Percentiles rank a stretch among this genome's conserved stretches.
These are phyloP conservation scores for Penicillium brasilianum DNA, from an alignment of 2,329 filamentous ascomycete genomes.

Conservation along the genomic window DNA sequence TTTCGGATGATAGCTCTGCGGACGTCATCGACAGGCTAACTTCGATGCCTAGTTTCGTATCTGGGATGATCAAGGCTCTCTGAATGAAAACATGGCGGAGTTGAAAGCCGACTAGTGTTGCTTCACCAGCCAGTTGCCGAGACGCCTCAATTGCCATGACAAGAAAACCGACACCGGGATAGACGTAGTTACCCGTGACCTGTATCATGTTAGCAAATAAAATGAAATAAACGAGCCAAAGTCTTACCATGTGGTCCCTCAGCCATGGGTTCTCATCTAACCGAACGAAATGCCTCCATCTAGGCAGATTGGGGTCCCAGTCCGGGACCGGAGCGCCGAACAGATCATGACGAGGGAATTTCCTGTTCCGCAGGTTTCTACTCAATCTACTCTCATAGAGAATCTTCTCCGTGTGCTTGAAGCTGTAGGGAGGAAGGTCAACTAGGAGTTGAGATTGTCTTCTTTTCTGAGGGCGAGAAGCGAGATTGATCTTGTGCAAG, in stretches of 20 bases:
- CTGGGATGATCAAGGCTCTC: constrained; percentile 37
- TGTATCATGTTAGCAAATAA: constrained; percentile 10
- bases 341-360: constrained; percentile 37
- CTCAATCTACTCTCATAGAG: constrained; percentile 37
- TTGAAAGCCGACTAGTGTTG: constrained; percentile 21
- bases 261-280: constrained; percentile 40
- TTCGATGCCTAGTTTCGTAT: constrained; percentile 40
- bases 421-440: constrained; percentile 36
- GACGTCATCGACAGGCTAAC: constrained; percentile 33
- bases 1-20: constrained; percentile 29
- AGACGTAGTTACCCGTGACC: constrained; percentile 31
- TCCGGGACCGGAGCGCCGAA: constrained; percentile 38
- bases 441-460: constrained; percentile 25
- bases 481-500: constrained; percentile 33
- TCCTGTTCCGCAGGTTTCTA: constrained; percentile 33
- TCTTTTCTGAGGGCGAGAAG: neutral
- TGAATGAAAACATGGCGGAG: constrained; percentile 35
- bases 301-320: constrained; percentile 34
- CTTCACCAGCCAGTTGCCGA: constrained; percentile 28
- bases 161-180: constrained; percentile 37
- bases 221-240: accelerated
- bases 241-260: constrained; percentile 34
- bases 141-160: constrained; percentile 39
- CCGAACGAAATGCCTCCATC: constrained; percentile 39
- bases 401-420: constrained; percentile 34